Percentiles rank a stretch among this genome's conserved stretches.
These are phyloP conservation scores for Keithomyces neogunnii DNA, from an alignment of 2,329 filamentous ascomycete species.

Conservation along the genomic window DNA sequence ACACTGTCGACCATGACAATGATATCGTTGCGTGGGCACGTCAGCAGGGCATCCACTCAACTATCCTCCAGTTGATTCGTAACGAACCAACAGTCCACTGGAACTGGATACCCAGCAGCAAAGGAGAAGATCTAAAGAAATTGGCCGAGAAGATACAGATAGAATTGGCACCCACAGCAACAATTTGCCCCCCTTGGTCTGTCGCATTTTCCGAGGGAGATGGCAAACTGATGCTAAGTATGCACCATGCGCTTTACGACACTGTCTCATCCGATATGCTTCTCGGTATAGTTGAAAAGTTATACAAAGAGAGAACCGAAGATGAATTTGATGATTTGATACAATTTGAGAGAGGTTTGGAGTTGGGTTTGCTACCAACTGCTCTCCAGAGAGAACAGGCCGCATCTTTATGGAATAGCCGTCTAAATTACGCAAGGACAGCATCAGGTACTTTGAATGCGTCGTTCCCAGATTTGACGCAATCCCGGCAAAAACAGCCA, in stretches of 20 bases:
- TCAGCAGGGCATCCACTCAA: constrained; percentile 9
- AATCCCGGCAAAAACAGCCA: constrained; percentile 13
- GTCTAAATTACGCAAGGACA: constrained; percentile 7
- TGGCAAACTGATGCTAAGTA: constrained; percentile 24
- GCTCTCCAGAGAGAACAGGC: constrained; percentile 12
- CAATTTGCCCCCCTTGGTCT: constrained; percentile 22
- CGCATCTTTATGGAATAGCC: constrained; percentile 10
- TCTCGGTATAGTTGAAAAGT: constrained; percentile 25
- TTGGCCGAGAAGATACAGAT: constrained; percentile 6
- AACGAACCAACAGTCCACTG: constrained; percentile 8
- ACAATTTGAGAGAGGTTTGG: constrained; percentile 12
- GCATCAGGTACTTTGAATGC: constrained; percentile 12
- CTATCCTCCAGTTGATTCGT: constrained; percentile 12
- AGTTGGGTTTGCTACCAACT: constrained; percentile 14
- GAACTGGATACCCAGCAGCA: constrained; percentile 1
- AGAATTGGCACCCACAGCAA: constrained; percentile 7
- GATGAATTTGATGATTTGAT: neutral
- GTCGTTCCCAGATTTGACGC: constrained; percentile 15
- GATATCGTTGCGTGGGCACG: constrained; percentile 9
- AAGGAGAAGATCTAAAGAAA: constrained; percentile 4
- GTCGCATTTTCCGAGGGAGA: constrained; percentile 22
- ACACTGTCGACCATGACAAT: neutral
- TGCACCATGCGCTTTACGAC: constrained; percentile 58
- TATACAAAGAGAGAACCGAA: constrained; percentile 4
- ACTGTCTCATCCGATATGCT: constrained; percentile 47